Conservation (phyloP, 345 rosid genomes). For the Populus euphratica region DNA sequence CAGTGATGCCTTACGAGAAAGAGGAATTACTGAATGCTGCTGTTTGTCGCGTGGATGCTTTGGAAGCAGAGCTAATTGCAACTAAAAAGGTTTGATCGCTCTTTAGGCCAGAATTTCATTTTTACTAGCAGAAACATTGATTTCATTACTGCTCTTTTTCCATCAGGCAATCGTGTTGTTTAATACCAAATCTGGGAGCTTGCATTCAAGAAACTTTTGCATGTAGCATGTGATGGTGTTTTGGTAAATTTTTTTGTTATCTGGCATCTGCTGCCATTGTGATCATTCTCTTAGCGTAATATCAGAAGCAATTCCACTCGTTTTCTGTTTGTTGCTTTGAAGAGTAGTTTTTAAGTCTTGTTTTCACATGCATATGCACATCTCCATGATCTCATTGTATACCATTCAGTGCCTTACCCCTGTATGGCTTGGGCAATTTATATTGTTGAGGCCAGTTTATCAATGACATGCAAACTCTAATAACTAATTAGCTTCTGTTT, state of each 20-base stretch:
- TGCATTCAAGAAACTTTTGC: not conserved
- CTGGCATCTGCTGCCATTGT: not conserved
- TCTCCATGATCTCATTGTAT: not conserved
- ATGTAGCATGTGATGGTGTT: not conserved
- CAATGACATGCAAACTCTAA: not conserved
- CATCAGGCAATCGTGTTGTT: not conserved
- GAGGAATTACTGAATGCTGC: constrained; percentile 95
- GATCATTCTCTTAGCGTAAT: not conserved
- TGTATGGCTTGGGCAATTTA: not conserved
- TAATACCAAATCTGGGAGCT: not conserved
- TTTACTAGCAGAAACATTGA: not conserved
- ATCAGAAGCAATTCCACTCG: no score
- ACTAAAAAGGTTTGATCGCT: constrained; percentile 70
- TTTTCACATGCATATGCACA: not conserved
- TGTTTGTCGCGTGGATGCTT: constrained; percentile 93
- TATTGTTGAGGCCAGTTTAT: not conserved
- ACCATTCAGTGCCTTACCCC: not conserved
- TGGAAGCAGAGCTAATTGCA: constrained; percentile 98
- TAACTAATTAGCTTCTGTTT: not conserved
- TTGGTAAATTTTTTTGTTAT: not conserved
- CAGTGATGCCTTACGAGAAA: constrained; percentile 96
- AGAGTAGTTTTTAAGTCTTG: not conserved
- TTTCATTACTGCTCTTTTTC: not conserved
- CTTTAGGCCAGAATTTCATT: not conserved
- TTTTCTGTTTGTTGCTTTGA: not conserved